A percentile compares a stretch with the other conserved stretches of the same genome.
Conservation (phyloP, 169 alveolate species). For the Theileria equi region DNA sequence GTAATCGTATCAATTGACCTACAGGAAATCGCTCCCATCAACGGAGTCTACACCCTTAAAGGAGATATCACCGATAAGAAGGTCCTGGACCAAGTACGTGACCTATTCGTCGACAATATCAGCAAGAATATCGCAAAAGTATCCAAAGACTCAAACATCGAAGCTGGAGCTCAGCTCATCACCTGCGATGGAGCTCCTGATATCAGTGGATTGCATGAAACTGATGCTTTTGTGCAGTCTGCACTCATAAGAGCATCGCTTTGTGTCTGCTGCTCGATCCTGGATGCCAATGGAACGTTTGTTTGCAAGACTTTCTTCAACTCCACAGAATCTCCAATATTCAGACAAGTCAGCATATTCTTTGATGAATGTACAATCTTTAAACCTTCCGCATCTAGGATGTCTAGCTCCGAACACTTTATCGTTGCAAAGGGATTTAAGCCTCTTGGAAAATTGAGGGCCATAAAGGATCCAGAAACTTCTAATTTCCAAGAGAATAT, state of each 20-base stretch:
- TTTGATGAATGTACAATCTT: slow-evolving; percentile 79
- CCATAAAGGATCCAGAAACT: slow-evolving; percentile 14
- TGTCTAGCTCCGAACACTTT: slow-evolving; percentile 85
- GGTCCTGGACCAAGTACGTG: slow-evolving; percentile 80
- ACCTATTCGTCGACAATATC: slow-evolving; percentile 65
- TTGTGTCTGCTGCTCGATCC: slow-evolving; percentile 82
- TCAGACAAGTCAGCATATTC: slow-evolving; percentile 68
- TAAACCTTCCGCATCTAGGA: slow-evolving; percentile 86
- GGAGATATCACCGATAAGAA: slow-evolving; percentile 95
- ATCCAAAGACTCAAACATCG: slow-evolving; percentile 2
- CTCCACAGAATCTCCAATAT: slow-evolving; percentile 83
- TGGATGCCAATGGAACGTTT: slow-evolving; percentile 91
- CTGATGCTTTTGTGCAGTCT: slow-evolving; percentile 88
- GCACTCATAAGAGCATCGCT: slow-evolving; percentile 92
- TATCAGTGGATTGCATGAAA: slow-evolving; percentile 94
- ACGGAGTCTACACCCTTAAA: slow-evolving; percentile 87
- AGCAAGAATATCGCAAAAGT: slow-evolving; percentile 23
- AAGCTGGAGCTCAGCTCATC: slow-evolving; percentile 85
- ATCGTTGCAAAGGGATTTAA: slow-evolving; percentile 78
- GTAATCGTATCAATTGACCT: slow-evolving; percentile 93
- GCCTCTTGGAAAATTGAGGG: slow-evolving; percentile 53
- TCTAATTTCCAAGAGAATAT: neutral
- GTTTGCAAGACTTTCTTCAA: slow-evolving; percentile 95
- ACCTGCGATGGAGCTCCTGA: slow-evolving; percentile 99
- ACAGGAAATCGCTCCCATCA: slow-evolving; percentile 95